Base-by-base conservation (phyloP, 306 rosid species). In the Lathyrus sativus region DNA sequence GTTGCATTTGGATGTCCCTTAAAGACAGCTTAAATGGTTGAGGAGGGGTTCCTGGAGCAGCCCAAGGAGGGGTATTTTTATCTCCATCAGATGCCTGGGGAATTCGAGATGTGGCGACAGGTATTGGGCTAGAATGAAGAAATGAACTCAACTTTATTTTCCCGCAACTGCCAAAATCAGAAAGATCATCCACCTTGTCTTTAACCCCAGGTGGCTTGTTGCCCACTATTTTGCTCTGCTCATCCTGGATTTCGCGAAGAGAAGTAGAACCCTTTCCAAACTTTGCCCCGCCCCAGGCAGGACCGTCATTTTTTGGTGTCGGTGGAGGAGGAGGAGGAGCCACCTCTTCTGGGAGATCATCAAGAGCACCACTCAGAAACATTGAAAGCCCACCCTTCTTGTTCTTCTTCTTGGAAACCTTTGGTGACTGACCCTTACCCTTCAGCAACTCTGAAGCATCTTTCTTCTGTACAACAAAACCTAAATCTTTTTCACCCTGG, bases 331-430 rank as follows among this genome's bases (percentile, higher is more conserved):
- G 89, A 31, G 89, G 88, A 5, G 86, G 84, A 11, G 74, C 81
- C 26, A 74, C 79, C 63, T 76, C 83, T 73, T 86, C 78, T 0
- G 85, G 88, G 17, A 42, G 38, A 45, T 88, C 90, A 65, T 90
- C 98, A 22, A 93, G 88, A 56, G 97, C 97, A 37, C 98, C 98
- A 66, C 96, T 93, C 85, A 93, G 83, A 81, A 93, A 93, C 98
- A 90, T 86, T 8, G 98, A 90, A 57, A 93, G 95, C 65, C 98
- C 98, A 31, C 97, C 97, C 71, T 88, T 93, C 82, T 84, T 90
- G 61, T 78, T 84, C 81, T 90, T 93, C 82, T 90, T 93, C 89
- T 86, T 93, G 60, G 89, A 80, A 67, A 61, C 72, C 62, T 72
- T 76, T 28, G 78, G 76, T 12, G 79, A 72, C 13, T 70, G 80